A percentile compares a stretch with the other conserved stretches of the same genome.
Evolutionary conservation across 1,284 basidiomycete species (phyloP).

Genomic region (Trametes versicolor): DNA sequence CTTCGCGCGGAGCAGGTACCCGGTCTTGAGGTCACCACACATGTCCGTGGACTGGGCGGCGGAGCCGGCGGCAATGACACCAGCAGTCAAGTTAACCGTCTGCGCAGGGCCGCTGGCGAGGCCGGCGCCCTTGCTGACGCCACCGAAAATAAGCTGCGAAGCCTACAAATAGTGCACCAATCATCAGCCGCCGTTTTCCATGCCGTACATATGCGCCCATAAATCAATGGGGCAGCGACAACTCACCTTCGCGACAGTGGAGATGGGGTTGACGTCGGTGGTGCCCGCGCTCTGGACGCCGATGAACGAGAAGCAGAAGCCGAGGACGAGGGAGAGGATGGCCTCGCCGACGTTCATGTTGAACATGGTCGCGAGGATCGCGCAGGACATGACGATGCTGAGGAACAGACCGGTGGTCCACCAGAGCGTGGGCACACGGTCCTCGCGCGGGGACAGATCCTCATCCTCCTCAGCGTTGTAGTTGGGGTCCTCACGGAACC

Average conservation of each 20-base stretch:
- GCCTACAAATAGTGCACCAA: conserved; percentile 43
- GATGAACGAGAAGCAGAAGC: conserved; percentile 77
- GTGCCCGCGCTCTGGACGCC: conserved; percentile 69
- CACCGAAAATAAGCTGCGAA: conserved; percentile 70
- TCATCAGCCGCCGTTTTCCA: neutral
- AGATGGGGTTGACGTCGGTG: conserved; percentile 69
- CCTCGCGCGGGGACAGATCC: conserved; percentile 58
- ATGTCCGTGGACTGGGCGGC: conserved; percentile 74
- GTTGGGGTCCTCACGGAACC: conserved; percentile 34
- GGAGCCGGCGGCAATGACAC: conserved; percentile 66
- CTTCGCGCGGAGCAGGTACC: conserved; percentile 73
- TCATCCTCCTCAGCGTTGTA: conserved; percentile 48
- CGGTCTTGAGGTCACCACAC: conserved; percentile 80
- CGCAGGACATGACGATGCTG: conserved; percentile 61
- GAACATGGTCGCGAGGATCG: conserved; percentile 66
- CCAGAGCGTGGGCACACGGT: conserved; percentile 65
- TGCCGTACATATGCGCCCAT: neutral
- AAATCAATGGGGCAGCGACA: conserved; percentile 24
- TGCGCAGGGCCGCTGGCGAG: conserved; percentile 51
- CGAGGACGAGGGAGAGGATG: conserved; percentile 64
- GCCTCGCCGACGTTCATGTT: conserved; percentile 67
- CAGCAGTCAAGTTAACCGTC: conserved; percentile 67
- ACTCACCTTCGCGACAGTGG: conserved; percentile 58
- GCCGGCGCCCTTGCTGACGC: conserved; percentile 59
- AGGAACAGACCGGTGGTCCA: conserved; percentile 62